A percentile compares a stretch with the other conserved stretches of the same genome.
These are phyloP conservation scores for Mycena leptocephala DNA, from an alignment of 768 basidiomycete genomes.

Conservation along the genomic window DNA sequence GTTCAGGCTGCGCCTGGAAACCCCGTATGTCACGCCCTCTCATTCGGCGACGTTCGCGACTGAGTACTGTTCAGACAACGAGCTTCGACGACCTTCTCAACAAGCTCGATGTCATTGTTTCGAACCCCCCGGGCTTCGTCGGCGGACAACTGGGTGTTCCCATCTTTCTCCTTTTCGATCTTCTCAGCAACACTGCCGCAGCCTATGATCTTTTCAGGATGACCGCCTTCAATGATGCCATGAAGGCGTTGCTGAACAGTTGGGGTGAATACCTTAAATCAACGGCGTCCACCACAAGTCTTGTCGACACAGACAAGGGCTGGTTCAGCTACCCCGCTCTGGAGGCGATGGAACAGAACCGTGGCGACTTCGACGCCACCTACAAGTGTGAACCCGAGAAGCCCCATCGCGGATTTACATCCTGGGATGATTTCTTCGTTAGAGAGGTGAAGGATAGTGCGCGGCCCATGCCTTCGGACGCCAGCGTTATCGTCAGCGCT, in stretches of 20 bases:
- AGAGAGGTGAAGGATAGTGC: slow-evolving; percentile 50
- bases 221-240: background rate
- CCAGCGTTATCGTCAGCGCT: slow-evolving; percentile 53
- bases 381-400: slow-evolving; percentile 56
- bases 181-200: slow-evolving; percentile 1
- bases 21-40: too few species aligned
- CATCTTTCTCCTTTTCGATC: background rate
- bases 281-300: background rate
- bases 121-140: slow-evolving; percentile 9
- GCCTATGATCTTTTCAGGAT: slow-evolving; percentile 2
- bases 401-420: slow-evolving; percentile 54
- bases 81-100: too few species aligned
- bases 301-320: too few species aligned
- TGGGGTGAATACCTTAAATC: background rate
- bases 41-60: too few species aligned
- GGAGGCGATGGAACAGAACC: slow-evolving; percentile 33
- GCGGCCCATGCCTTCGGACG: slow-evolving; percentile 48
- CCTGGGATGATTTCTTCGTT: slow-evolving; percentile 63
- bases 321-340: slow-evolving; percentile 62
- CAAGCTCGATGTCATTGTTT: too few species aligned
- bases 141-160: background rate
- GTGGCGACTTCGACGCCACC: slow-evolving; percentile 48
- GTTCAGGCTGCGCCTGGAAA: too few species aligned
- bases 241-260: background rate
- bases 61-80: too few species aligned